Evolutionary conservation across 2,329 filamentous ascomycete species (phyloP).

Genomic region (Nemania diffusa): DNA sequence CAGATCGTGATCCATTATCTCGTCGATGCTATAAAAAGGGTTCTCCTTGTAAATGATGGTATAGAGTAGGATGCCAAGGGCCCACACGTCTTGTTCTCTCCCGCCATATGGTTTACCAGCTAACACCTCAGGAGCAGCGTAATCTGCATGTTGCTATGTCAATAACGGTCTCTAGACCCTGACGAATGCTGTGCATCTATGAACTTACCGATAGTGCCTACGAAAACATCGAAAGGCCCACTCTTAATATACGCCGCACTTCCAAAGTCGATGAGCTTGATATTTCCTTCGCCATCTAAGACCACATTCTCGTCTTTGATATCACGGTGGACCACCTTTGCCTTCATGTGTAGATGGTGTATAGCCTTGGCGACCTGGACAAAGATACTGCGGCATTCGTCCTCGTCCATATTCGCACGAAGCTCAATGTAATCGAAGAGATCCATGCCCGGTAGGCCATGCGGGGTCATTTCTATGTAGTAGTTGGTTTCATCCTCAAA

Average conservation of each 20-base stretch:
- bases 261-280: slow-evolving; percentile 98
- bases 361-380: slow-evolving; percentile 90
- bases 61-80: slow-evolving; percentile 94
- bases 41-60: slow-evolving; percentile 99
- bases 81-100: slow-evolving; percentile 99
- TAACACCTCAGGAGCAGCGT: slow-evolving; percentile 97
- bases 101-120: slow-evolving; percentile 91
- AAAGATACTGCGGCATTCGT: slow-evolving; percentile 94
- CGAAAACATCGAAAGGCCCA: slow-evolving; percentile 98
- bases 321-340: slow-evolving; percentile 92
- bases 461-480: slow-evolving; percentile 98
- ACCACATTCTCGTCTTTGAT: slow-evolving; percentile 99
- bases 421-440: slow-evolving; percentile 99
- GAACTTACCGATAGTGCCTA: slow-evolving; percentile 91
- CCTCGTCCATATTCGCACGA: slow-evolving; percentile 94
- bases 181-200: not conserved
- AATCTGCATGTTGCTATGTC: slow-evolving; percentile 69
- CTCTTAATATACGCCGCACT: slow-evolving; percentile 98
- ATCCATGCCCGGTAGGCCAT: slow-evolving; percentile 96
- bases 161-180: slow-evolving; percentile 2
- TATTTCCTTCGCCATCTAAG: slow-evolving; percentile 91
- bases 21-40: slow-evolving; percentile 97
- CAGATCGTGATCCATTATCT: slow-evolving; percentile 97
- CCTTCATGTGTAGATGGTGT: slow-evolving; percentile 90
- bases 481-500: slow-evolving; percentile 90